Evolutionary conservation across 495 filamentous ascomycete genomes (phyloP).

Genomic region (Xylaria sp.): DNA sequence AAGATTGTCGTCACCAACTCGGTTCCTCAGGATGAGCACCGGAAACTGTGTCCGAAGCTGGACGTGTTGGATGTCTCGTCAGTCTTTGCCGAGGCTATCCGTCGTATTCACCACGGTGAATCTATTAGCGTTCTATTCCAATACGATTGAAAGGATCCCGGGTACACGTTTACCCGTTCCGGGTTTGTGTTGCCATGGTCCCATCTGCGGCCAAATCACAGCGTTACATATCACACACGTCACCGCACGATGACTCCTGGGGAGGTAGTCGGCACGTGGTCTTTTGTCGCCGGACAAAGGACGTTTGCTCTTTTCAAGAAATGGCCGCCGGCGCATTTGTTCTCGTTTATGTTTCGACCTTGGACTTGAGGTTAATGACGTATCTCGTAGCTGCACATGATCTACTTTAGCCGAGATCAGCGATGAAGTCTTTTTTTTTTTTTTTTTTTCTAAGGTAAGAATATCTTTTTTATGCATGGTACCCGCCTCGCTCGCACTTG

Average conservation of each 20-base stretch:
- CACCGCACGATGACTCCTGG: not conserved
- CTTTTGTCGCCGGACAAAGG: constrained; percentile 12
- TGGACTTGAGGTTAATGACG: constrained; percentile 15
- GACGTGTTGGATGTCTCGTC: constrained; percentile 91
- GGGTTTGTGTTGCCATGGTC: not conserved
- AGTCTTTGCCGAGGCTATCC: constrained; percentile 96
- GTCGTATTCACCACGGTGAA: constrained; percentile 96
- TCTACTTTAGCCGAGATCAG: constrained; percentile 18
- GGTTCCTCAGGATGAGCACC: constrained; percentile 86
- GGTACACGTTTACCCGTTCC: constrained; percentile 4
- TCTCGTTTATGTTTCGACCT: constrained; percentile 17
- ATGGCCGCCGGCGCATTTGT: constrained; percentile 18
- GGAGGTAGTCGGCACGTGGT: not conserved
- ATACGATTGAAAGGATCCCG: constrained; percentile 66
- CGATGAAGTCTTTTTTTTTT: constrained; percentile 14
- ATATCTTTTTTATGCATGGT: constrained; percentile 18
- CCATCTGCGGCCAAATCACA: not conserved
- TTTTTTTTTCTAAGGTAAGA: constrained; percentile 28
- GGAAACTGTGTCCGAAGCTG: constrained; percentile 78
- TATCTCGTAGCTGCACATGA: not conserved
- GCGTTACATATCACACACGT: constrained; percentile 3
- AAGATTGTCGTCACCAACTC: constrained; percentile 94
- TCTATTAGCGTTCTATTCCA: constrained; percentile 97
- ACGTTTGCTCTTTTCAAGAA: constrained; percentile 12
- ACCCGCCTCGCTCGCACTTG: constrained; percentile 13